phyloP scores from a whole-genome alignment of 805 yeast genomes.

The Lipomyces japonicus region DNA sequence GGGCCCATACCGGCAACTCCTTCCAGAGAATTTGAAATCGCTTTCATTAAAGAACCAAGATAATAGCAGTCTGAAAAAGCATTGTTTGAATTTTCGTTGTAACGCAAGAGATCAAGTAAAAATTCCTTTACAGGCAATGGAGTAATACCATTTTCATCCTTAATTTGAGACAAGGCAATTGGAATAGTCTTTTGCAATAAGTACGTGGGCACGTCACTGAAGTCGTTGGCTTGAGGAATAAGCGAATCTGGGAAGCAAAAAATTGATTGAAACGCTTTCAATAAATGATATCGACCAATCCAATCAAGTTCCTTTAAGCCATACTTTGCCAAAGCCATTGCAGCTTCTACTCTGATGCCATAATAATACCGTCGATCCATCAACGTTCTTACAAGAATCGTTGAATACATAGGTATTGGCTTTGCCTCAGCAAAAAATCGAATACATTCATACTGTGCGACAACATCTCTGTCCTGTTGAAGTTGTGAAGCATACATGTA shows the following conservation, averaged over 20 bases:
- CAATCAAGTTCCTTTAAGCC: slow-evolving; percentile 60
- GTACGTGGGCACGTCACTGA: slow-evolving; percentile 63
- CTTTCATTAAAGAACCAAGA: slow-evolving; percentile 52
- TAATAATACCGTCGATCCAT: slow-evolving; percentile 82
- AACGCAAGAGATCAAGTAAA: slow-evolving; percentile 66
- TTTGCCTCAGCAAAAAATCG: slow-evolving; percentile 62
- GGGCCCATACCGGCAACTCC: slow-evolving; percentile 2
- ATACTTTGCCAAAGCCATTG: slow-evolving; percentile 65
- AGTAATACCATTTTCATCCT: slow-evolving; percentile 56
- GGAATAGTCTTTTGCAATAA: slow-evolving; percentile 71
- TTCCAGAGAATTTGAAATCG: slow-evolving; percentile 46
- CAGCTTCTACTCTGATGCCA: slow-evolving; percentile 87
- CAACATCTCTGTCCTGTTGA: slow-evolving; percentile 92
- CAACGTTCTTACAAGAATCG: slow-evolving; percentile 71
- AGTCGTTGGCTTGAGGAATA: slow-evolving; percentile 79
- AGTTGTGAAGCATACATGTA: slow-evolving; percentile 92
- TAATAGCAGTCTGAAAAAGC: slow-evolving; percentile 70
- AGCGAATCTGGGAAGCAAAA: slow-evolving; percentile 66
- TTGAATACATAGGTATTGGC: slow-evolving; percentile 64
- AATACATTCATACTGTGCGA: slow-evolving; percentile 87
- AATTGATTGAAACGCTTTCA: slow-evolving; percentile 62
- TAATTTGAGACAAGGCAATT: slow-evolving; percentile 53
- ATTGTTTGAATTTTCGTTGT: slow-evolving; percentile 81
- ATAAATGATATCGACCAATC: slow-evolving; percentile 68
- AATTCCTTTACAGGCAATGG: slow-evolving; percentile 58